Percentiles rank a stretch among this genome's conserved stretches.
phyloP scores from a whole-genome alignment of 2,329 filamentous ascomycete genomes.

The Apiospora hydei region DNA sequence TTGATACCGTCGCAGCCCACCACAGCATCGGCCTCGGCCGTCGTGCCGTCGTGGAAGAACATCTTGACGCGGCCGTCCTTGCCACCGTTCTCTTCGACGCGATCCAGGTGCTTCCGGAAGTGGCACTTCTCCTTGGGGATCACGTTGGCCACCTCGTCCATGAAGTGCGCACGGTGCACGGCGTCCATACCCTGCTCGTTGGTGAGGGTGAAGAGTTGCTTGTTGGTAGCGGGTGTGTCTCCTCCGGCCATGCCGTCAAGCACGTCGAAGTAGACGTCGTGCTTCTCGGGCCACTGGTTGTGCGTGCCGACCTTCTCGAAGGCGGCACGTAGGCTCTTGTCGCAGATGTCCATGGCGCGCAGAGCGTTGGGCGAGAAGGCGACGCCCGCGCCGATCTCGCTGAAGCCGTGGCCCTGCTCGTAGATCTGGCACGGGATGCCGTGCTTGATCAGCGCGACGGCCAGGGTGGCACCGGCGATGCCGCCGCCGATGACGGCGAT shows the following conservation, averaged over 20 bases:
- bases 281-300: conserved; percentile 26
- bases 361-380: conserved; percentile 26
- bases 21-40: conserved; percentile 43
- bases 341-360: conserved; percentile 26
- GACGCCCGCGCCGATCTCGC: conserved; percentile 28
- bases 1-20: conserved; percentile 70
- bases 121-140: conserved; percentile 32
- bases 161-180: conserved; percentile 37
- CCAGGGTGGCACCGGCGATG: conserved; percentile 27
- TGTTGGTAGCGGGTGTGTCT: background rate
- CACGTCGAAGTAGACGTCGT: conserved; percentile 27
- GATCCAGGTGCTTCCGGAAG: conserved; percentile 39
- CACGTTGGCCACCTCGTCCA: conserved; percentile 38
- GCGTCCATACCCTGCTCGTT: conserved; percentile 22
- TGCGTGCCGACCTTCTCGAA: conserved; percentile 26
- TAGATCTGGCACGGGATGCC: conserved; percentile 23
- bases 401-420: conserved; percentile 26
- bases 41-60: conserved; percentile 38
- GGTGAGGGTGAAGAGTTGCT: conserved; percentile 7
- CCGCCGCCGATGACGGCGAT: conserved; percentile 28
- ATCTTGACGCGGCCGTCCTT: conserved; percentile 29
- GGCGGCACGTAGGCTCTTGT: conserved; percentile 19
- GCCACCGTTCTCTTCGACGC: conserved; percentile 38
- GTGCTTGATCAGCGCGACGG: conserved; percentile 21
- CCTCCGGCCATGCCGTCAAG: conserved; percentile 24